Percentiles rank a stretch among this genome's conserved stretches.
Conservation (phyloP, 441 rosid genomes). For the Arabidopsis lyrata region DNA sequence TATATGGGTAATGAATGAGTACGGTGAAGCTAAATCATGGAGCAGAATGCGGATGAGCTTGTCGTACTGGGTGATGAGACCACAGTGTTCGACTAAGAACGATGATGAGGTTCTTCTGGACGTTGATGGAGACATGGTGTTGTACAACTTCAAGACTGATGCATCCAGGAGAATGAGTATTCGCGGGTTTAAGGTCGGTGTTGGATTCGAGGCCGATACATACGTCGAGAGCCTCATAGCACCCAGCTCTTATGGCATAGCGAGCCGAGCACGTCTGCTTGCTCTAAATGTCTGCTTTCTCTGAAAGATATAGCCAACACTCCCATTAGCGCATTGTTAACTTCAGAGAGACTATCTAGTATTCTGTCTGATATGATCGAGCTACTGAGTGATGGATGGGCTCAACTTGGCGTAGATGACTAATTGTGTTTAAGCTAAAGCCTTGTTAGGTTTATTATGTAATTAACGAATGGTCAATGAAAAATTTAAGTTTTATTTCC, state of each 20-base stretch:
- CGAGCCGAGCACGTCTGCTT: slow-evolving; percentile 1
- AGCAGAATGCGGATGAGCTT: slow-evolving; percentile 42
- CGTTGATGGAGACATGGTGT: slow-evolving; percentile 51
- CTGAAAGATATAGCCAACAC: not conserved
- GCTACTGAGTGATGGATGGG: too few species aligned
- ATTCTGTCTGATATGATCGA: too few species aligned
- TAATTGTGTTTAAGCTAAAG: too few species aligned
- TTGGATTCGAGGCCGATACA: slow-evolving; percentile 49
- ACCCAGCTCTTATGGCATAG: slow-evolving; percentile 41
- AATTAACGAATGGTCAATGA: too few species aligned
- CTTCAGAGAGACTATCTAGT: not conserved
- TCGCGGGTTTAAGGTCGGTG: slow-evolving; percentile 34
- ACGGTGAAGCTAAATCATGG: slow-evolving; percentile 51
- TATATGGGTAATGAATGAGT: slow-evolving; percentile 55
- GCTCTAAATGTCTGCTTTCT: not conserved
- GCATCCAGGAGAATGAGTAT: slow-evolving; percentile 43
- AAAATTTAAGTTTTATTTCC: too few species aligned
- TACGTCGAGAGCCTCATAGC: slow-evolving; percentile 54
- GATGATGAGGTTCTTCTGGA: slow-evolving; percentile 45
- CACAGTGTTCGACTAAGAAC: slow-evolving; percentile 39
- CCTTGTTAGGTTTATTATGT: too few species aligned
- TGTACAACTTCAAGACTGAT: slow-evolving; percentile 43
- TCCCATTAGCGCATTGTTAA: not conserved
- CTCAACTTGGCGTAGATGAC: too few species aligned
- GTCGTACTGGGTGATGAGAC: slow-evolving; percentile 48